Percentiles rank a stretch among this genome's conserved stretches.
phyloP scores from a whole-genome alignment of 192 early-diverging fungal genomes.

The Geosiphon pyriformis region DNA sequence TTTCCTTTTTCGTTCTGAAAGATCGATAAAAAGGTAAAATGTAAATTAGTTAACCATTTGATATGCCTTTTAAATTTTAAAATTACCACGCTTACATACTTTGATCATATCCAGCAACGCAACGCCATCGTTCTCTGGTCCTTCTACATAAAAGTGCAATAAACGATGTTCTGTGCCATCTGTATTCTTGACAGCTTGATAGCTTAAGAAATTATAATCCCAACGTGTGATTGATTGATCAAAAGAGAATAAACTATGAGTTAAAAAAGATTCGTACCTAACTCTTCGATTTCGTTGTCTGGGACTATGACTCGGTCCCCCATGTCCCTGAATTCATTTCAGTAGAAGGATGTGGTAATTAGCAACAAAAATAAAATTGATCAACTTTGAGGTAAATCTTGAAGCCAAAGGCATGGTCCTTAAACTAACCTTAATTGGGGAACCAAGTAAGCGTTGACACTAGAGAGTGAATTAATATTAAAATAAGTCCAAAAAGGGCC shows the following conservation, averaged over 20 bases:
- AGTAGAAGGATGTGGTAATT: no score
- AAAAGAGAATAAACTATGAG: not conserved
- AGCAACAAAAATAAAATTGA: no score
- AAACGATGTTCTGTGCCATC: conserved; percentile 44
- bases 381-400: no score
- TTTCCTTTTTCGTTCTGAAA: not conserved
- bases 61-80: not conserved
- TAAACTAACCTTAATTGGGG: conserved; percentile 32
- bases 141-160: conserved; percentile 51
- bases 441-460: conserved; percentile 25
- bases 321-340: conserved; percentile 30
- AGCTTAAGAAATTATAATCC: conserved; percentile 28
- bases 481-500: no score
- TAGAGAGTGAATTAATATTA: conserved; percentile 1
- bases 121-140: conserved; percentile 40
- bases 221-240: conserved; percentile 2
- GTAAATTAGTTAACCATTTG: not conserved
- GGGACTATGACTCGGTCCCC: conserved; percentile 28
- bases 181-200: conserved; percentile 39
- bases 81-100: conserved; percentile 9
- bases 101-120: conserved; percentile 50
- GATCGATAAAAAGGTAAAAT: not conserved
- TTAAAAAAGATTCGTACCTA: not conserved
- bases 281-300: conserved; percentile 7
- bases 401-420: no score